phyloP scores from a whole-genome alignment of 2,329 filamentous ascomycete species.

The Byssothecium circinans region DNA sequence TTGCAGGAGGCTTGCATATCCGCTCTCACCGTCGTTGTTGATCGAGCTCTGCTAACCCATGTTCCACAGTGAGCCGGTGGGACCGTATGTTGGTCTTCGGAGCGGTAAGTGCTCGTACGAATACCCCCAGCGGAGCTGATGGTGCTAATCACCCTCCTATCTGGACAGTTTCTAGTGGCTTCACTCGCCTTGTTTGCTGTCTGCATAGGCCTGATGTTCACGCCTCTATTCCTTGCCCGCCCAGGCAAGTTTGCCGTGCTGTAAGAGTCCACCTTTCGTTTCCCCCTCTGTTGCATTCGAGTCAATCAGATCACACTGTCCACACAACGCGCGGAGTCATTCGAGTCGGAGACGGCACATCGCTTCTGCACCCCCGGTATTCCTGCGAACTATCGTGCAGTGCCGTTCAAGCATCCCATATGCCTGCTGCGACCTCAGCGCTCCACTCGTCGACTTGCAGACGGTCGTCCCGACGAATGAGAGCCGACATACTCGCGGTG shows the following conservation, averaged over 20 bases:
- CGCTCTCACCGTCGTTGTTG: conserved; percentile 25
- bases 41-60: conserved; percentile 35
- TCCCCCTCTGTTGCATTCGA: conserved; percentile 18
- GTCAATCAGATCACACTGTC: conserved; percentile 19
- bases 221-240: conserved; percentile 67
- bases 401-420: conserved; percentile 10
- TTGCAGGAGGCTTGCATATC: conserved; percentile 44
- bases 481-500: conserved; percentile 11
- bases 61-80: conserved; percentile 83
- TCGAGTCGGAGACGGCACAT: conserved; percentile 32
- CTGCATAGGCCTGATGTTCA: conserved; percentile 85
- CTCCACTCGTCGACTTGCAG: conserved; percentile 17
- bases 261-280: conserved; percentile 64
- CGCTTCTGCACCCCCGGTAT: conserved; percentile 23
- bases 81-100: conserved; percentile 91
- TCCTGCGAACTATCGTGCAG: conserved; percentile 38
- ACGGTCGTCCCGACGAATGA: conserved; percentile 19
- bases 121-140: not conserved
- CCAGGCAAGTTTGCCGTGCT: conserved; percentile 95
- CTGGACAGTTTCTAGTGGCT: conserved; percentile 83
- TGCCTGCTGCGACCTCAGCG: conserved; percentile 9
- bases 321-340: conserved; percentile 19
- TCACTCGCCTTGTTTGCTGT: conserved; percentile 90
- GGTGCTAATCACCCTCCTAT: conserved; percentile 46
- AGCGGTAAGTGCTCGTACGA: conserved; percentile 9